Conservation (phyloP, 2,329 filamentous ascomycete genomes). For the Periconia macrospinosa region DNA sequence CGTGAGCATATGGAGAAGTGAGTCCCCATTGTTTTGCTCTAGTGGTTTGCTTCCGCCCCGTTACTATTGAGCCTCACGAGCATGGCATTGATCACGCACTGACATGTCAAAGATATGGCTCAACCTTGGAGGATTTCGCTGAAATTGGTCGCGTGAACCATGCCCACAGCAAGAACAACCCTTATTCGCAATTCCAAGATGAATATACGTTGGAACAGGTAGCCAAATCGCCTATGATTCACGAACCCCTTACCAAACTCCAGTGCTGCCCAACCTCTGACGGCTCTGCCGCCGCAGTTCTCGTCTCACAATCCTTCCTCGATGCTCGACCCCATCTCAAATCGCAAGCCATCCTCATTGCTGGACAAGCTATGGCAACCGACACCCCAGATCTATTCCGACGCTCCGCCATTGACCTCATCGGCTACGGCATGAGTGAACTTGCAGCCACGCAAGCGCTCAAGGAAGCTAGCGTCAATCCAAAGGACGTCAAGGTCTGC, state of each 20-base stretch:
- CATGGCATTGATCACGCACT: no score
- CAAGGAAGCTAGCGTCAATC: constrained; percentile 67
- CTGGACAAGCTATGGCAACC: constrained; percentile 84
- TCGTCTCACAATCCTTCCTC: constrained; percentile 88
- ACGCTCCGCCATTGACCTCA: constrained; percentile 77
- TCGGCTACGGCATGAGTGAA: constrained; percentile 85
- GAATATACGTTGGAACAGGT: constrained; percentile 88
- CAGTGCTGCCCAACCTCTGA: constrained; percentile 98
- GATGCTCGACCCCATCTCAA: constrained; percentile 81
- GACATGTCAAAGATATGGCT: constrained; percentile 66
- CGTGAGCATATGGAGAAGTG: constrained; percentile 93
- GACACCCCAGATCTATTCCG: constrained; percentile 81
- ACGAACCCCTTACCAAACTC: constrained; percentile 90
- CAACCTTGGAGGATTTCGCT: constrained; percentile 81
- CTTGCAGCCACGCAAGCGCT: constrained; percentile 71
- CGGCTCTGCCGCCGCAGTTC: constrained; percentile 82
- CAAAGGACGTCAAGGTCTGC: constrained; percentile 76
- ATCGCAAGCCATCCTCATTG: constrained; percentile 81
- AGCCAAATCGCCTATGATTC: constrained; percentile 73
- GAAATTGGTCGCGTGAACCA: constrained; percentile 95
- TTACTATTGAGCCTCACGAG: not conserved
- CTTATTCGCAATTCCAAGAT: constrained; percentile 96
- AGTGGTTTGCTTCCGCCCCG: no score
- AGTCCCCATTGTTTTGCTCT: constrained; percentile 24
- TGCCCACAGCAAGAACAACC: constrained; percentile 86